Evolutionary conservation across 1,284 basidiomycete species (phyloP).

Genomic region (Trichosporon inkin): DNA sequence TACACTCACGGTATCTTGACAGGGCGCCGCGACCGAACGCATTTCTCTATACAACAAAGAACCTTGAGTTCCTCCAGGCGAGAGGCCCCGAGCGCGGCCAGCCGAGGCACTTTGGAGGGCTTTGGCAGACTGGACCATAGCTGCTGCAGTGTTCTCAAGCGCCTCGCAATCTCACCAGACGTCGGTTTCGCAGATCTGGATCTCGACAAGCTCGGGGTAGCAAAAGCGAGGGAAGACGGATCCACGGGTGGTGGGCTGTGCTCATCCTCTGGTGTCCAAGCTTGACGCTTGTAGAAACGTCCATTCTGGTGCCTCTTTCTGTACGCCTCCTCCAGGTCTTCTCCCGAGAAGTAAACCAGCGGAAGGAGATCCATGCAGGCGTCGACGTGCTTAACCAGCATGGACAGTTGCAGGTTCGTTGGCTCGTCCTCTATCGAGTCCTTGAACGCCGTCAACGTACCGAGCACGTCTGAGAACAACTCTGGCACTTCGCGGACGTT

Average conservation of each 20-base stretch:
- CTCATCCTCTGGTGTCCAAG: neutral
- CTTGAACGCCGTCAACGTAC: neutral
- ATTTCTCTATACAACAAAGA: constrained; percentile 6
- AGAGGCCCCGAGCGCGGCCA: neutral
- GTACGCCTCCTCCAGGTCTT: constrained; percentile 3
- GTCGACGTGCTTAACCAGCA: neutral
- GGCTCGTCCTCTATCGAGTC: neutral
- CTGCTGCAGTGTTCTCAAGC: constrained; percentile 15
- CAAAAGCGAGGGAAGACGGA: neutral
- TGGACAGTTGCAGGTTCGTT: constrained; percentile 1
- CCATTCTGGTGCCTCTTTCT: constrained; percentile 10
- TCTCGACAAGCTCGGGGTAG: neutral
- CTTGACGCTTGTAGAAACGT: neutral
- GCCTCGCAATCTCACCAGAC: neutral
- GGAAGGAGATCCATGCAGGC: neutral
- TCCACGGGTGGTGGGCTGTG: neutral
- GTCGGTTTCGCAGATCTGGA: neutral
- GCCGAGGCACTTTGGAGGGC: neutral
- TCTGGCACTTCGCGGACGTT: neutral
- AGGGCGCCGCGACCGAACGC: neutral
- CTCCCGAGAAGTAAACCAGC: neutral
- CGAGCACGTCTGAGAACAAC: neutral
- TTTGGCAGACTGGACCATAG: constrained; percentile 26
- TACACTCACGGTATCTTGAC: constrained; percentile 2
- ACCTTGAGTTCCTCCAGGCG: constrained; percentile 14